Percentiles rank a stretch among this genome's conserved stretches.
Evolutionary conservation across 139 green algal species (phyloP).

Genomic region (Chlorella sp.): DNA sequence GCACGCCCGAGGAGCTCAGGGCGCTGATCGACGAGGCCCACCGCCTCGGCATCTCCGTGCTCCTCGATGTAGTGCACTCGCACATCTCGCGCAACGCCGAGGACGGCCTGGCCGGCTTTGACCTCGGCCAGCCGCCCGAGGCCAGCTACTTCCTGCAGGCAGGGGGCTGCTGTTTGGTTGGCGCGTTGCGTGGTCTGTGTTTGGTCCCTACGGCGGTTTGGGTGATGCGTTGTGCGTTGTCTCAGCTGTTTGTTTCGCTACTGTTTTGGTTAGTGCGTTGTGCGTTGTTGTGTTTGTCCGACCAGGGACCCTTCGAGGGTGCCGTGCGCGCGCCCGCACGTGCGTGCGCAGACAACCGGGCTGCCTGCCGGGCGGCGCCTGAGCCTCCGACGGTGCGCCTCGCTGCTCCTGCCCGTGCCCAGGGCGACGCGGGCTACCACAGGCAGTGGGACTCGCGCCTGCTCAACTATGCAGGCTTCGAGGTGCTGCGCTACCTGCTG

Average conservation of each 20-base stretch:
- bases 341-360: no score
- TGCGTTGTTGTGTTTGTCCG: no score
- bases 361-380: no score
- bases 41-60: slow-evolving; percentile 81
- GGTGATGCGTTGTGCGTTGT: no score
- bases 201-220: no score
- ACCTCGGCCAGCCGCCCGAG: slow-evolving; percentile 78
- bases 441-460: slow-evolving; percentile 87
- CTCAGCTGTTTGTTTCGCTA: no score
- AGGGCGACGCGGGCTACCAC: slow-evolving; percentile 87
- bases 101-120: slow-evolving; percentile 93
- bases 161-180: no score
- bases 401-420: slow-evolving; percentile 88
- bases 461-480: slow-evolving; percentile 89
- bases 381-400: no score
- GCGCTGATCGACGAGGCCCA: slow-evolving; percentile 90
- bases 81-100: slow-evolving; percentile 87
- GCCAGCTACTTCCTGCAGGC: slow-evolving; percentile 86
- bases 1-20: slow-evolving; percentile 94
- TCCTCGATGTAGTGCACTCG: slow-evolving; percentile 94
- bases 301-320: no score
- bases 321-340: no score
- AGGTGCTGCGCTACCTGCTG: slow-evolving; percentile 88
- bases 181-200: no score
- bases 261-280: no score